Percentiles rank a stretch among this genome's conserved stretches.
Conservation (phyloP, 306 rosid species). For the Vigna trinervia region DNA sequence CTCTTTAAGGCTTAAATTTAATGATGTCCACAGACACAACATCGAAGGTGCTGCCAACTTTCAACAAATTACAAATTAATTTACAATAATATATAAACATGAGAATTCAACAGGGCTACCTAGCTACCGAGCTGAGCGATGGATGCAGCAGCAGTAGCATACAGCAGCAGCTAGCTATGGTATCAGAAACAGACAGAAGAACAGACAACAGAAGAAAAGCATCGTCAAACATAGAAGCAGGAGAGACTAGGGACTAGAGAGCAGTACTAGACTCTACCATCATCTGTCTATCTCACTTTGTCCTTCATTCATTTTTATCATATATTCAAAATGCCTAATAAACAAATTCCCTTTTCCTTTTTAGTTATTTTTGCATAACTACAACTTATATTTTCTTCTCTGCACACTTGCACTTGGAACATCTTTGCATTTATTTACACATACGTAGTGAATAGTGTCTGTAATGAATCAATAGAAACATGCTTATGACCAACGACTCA, state of each 20-base stretch:
- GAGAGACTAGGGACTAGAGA: constrained; percentile 59
- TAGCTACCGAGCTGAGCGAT: constrained; percentile 20
- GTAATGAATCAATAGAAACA: constrained; percentile 31
- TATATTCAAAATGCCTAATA: background rate
- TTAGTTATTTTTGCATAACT: background rate
- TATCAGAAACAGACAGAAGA: constrained; percentile 37
- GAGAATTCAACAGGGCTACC: background rate
- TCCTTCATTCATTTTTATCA: constrained; percentile 29
- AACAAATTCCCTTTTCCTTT: background rate
- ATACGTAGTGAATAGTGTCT: constrained; percentile 31
- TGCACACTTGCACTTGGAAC: background rate
- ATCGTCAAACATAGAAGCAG: constrained; percentile 43
- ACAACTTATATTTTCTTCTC: background rate
- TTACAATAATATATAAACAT: no score
- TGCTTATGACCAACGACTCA: constrained; percentile 34
- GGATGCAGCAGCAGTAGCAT: constrained; percentile 17
- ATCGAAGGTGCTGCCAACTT: constrained; percentile 39
- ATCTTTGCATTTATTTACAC: constrained; percentile 35
- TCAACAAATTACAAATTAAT: no score
- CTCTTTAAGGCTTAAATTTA: background rate
- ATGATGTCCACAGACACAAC: background rate
- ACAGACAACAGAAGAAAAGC: constrained; percentile 42
- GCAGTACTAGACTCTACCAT: constrained; percentile 21
- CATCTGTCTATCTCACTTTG: constrained; percentile 23
- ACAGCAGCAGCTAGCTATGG: constrained; percentile 23